phyloP scores from a whole-genome alignment of 2,329 filamentous ascomycete species.

The Clonostachys rhizophaga region DNA sequence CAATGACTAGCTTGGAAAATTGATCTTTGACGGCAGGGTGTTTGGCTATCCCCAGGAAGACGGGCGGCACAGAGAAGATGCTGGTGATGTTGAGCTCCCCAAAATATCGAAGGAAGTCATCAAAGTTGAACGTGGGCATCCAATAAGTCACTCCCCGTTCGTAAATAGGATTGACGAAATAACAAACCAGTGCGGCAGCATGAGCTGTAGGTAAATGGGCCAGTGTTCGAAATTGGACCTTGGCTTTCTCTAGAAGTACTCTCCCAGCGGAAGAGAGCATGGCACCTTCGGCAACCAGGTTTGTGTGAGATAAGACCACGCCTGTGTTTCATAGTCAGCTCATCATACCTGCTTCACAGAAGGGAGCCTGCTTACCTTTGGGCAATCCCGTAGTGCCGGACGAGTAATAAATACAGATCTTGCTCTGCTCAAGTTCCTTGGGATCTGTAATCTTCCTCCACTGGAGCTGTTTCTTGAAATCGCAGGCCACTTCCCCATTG shows the following conservation, averaged over 20 bases:
- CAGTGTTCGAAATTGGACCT: slow-evolving; percentile 20
- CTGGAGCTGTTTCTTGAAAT: slow-evolving; percentile 28
- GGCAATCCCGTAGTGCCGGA: slow-evolving; percentile 46
- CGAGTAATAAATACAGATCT: slow-evolving; percentile 43
- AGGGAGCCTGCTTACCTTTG: slow-evolving; percentile 26
- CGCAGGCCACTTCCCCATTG: slow-evolving; percentile 13
- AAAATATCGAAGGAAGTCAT: slow-evolving; percentile 47
- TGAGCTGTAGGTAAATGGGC: slow-evolving; percentile 40
- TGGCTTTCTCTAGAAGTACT: slow-evolving; percentile 17
- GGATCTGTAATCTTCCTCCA: slow-evolving; percentile 52
- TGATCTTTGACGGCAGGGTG: slow-evolving; percentile 48
- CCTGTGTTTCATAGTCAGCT: slow-evolving; percentile 10
- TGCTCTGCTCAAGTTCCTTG: slow-evolving; percentile 30
- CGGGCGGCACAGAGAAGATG: slow-evolving; percentile 57
- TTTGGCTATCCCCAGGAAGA: slow-evolving; percentile 56
- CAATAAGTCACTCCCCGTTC: slow-evolving; percentile 48
- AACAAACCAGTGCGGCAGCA: slow-evolving; percentile 38
- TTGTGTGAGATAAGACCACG: slow-evolving; percentile 37
- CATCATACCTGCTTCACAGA: background rate
- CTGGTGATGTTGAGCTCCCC: slow-evolving; percentile 43
- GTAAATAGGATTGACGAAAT: slow-evolving; percentile 32
- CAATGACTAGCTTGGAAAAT: slow-evolving; percentile 41
- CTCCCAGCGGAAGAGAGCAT: slow-evolving; percentile 20
- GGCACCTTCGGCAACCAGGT: slow-evolving; percentile 30
- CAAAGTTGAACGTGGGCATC: slow-evolving; percentile 58